Percentiles rank a stretch among this genome's conserved stretches.
These are phyloP conservation scores for Colletotrichum australisinense DNA, from an alignment of 2,329 filamentous ascomycete species.

Conservation along the genomic window DNA sequence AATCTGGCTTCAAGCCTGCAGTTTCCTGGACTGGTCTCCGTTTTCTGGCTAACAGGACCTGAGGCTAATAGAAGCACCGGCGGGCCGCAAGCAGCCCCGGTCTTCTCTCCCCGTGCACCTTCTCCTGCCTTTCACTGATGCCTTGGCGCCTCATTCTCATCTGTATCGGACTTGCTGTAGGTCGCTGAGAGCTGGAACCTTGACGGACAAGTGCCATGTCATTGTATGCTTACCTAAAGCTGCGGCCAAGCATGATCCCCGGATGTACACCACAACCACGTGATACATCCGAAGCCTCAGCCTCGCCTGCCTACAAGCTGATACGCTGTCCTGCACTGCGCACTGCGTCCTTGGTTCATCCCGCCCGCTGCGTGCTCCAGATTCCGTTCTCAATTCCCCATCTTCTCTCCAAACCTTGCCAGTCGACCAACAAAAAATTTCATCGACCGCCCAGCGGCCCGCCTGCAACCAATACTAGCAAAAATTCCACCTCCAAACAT, in stretches of 20 bases:
- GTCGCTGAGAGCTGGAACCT: neutral
- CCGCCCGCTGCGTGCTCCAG: constrained; percentile 28
- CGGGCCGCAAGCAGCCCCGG: constrained; percentile 30
- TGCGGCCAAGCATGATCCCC: too few species aligned
- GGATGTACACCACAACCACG: neutral
- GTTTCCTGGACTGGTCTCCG: constrained; percentile 7
- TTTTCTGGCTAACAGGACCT: constrained; percentile 12
- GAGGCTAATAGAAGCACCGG: constrained; percentile 21
- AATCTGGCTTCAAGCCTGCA: neutral
- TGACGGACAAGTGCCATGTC: too few species aligned
- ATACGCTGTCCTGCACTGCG: neutral
- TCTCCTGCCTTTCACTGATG: constrained; percentile 2
- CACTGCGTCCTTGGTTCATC: constrained; percentile 17
- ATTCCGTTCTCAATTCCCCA: constrained; percentile 24
- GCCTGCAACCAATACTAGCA: constrained; percentile 4
- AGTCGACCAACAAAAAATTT: constrained; percentile 29
- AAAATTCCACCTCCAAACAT: constrained; percentile 18
- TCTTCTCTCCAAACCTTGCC: constrained; percentile 27
- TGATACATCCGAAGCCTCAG: neutral
- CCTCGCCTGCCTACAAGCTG: neutral
- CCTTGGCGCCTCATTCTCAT: neutral
- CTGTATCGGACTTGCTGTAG: neutral
- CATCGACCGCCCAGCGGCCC: constrained; percentile 27
- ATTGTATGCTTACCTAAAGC: too few species aligned
- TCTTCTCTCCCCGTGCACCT: constrained; percentile 8